Conservation (phyloP, 2,329 filamentous ascomycete genomes). For the Amauroascus niger region DNA sequence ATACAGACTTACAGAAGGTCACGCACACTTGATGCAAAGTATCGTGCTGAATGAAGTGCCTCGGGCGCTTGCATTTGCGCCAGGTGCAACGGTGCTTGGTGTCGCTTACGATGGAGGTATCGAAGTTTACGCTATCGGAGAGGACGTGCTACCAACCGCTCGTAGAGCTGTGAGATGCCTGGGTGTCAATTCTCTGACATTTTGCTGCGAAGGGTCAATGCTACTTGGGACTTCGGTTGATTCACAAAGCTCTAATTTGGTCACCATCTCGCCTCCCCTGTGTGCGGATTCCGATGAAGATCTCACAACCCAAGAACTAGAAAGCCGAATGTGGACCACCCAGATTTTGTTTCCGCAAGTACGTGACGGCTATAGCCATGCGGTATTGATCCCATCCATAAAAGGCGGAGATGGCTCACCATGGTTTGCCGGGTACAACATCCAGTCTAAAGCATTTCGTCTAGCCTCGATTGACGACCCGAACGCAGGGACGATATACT, state of each 20-base stretch:
- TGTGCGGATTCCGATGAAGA: constrained; percentile 53
- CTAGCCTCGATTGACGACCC: constrained; percentile 66
- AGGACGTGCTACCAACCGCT: constrained; percentile 54
- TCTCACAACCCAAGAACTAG: constrained; percentile 45
- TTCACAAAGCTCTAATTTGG: constrained; percentile 56
- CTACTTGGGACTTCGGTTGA: constrained; percentile 64
- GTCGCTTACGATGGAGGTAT: constrained; percentile 83
- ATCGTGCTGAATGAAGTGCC: constrained; percentile 70
- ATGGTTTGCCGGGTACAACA: constrained; percentile 71
- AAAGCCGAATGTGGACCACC: constrained; percentile 72
- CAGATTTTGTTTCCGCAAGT: constrained; percentile 76
- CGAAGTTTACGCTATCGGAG: constrained; percentile 67
- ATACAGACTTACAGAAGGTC: constrained; percentile 59
- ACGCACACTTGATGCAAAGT: constrained; percentile 62
- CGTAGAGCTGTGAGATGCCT: constrained; percentile 69
- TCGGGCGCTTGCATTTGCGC: constrained; percentile 67
- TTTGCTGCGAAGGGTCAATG: constrained; percentile 69
- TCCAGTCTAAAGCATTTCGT: constrained; percentile 66
- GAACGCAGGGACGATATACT: constrained; percentile 67
- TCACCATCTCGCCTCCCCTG: constrained; percentile 69
- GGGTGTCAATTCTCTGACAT: constrained; percentile 61
- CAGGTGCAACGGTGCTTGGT: constrained; percentile 70
- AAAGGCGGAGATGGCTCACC: constrained; percentile 50
- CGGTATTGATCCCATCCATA: constrained; percentile 49
- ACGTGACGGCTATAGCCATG: constrained; percentile 69